Evolutionary conservation across 1,284 basidiomycete species (phyloP), one percentile per base, ranked within the genome.

Genomic region (Sporisorium graminicola): DNA sequence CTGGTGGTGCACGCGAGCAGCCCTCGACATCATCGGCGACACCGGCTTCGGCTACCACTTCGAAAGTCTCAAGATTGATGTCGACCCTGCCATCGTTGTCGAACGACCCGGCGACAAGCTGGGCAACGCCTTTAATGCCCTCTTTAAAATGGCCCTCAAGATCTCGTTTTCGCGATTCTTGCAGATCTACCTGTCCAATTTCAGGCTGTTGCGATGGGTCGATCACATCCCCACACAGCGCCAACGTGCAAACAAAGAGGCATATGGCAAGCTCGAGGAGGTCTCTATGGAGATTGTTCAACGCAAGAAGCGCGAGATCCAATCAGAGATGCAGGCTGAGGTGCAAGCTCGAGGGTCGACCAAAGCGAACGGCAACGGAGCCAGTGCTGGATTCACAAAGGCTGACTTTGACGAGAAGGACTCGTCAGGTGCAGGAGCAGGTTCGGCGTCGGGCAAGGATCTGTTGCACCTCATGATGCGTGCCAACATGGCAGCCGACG

Each of bases 391-490:
- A 6, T 60, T 79, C 8, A 73, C 65, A 5, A 82, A 82, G 58
- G 72, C 74, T 14, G 68, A 61, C 8, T 78, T 84, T 49, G 80
- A 82, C 31, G 76, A 73, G 20, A 68, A 69, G 37, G 62, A 64
- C 0, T 46, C 70, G 2, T 20, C 51, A 5, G 13, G 24, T 13
- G 58, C 51, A 8, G 40, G 56, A 2, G 37, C 29, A 12, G 61
- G 56, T 8, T 27, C 55, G 1, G 40, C 62, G 12, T 20, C 58
- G 13, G 70, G 72, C n/a, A 82, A 81, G 43, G 82, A 84, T 67
- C 61, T 85, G 27, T 50, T 85, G 20, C 73, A 82, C 35, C 57
- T 81, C 14, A 74, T 85, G 73, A 77, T 85, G 66, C 72, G 81
- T 12, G 80, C 82, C 26, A 83, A 84, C 57, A 77, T 80, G 77